Percentiles rank a stretch among this genome's conserved stretches.
phyloP scores from a whole-genome alignment of 495 filamentous ascomycete species.

The Lophiotrema nucula region DNA sequence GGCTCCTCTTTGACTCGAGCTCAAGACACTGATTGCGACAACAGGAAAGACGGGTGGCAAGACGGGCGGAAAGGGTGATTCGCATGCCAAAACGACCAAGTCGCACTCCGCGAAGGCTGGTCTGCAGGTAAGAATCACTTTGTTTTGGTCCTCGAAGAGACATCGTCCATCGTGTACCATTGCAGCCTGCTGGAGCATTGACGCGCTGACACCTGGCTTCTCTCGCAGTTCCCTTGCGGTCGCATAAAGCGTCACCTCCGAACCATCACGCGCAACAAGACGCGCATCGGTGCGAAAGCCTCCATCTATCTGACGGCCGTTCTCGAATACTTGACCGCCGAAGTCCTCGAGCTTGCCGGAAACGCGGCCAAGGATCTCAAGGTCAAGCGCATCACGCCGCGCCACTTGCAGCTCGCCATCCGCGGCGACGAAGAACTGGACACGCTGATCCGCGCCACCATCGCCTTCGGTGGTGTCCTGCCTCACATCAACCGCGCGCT shows the following conservation, averaged over 20 bases:
- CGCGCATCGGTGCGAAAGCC: constrained; percentile 98
- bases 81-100: constrained; percentile 84
- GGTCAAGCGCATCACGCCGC: constrained; percentile 99
- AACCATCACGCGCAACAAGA: constrained; percentile 99
- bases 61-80: constrained; percentile 67
- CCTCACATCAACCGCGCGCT: constrained; percentile 98
- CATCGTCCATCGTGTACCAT: neutral
- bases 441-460: constrained; percentile 94
- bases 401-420: constrained; percentile 96
- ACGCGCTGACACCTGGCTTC: constrained; percentile 14
- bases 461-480: constrained; percentile 96
- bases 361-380: constrained; percentile 99
- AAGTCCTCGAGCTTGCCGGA: constrained; percentile 96
- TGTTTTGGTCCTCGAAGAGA: neutral
- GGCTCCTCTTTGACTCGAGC: neutral
- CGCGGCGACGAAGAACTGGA: constrained; percentile 98
- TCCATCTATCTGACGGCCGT: constrained; percentile 98
- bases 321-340: constrained; percentile 95
- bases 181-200: constrained; percentile 1
- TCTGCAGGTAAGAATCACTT: constrained; percentile 78
- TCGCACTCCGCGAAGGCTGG: constrained; percentile 98
- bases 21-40: constrained; percentile 15
- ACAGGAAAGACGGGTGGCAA: constrained; percentile 81
- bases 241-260: constrained; percentile 99
- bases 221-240: constrained; percentile 86